These are phyloP conservation scores for Yamadazyma blattariae DNA, from an alignment of 1,139 yeast genomes.

Conservation along the genomic window DNA sequence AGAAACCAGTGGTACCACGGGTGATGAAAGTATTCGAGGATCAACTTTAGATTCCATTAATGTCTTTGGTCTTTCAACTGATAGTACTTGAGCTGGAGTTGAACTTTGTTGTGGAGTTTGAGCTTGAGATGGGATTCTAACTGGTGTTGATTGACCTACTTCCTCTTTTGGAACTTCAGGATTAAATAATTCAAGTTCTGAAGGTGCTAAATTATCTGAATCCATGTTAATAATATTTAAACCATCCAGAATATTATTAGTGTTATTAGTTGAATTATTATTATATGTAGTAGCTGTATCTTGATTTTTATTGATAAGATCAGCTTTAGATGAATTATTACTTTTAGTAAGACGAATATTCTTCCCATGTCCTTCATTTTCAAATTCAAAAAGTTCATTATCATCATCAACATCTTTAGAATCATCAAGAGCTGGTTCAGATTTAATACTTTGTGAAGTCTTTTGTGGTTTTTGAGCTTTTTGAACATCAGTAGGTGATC, in stretches of 20 bases:
- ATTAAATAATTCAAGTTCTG: constrained; percentile 1
- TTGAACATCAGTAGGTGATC: constrained; percentile 11
- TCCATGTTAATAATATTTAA: too few species aligned
- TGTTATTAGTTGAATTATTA: neutral
- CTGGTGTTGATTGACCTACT: neutral
- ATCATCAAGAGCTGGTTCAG: constrained; percentile 11
- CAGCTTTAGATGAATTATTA: constrained; percentile 10
- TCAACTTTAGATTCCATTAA: neutral
- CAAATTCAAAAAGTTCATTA: neutral
- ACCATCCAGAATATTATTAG: neutral
- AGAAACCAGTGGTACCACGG: constrained; percentile 2
- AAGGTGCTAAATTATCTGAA: neutral
- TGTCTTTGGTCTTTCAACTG: neutral
- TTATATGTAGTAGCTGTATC: neutral
- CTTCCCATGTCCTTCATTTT: neutral
- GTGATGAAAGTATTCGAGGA: neutral
- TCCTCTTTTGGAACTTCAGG: neutral
- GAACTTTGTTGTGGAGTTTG: neutral
- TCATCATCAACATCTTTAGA: neutral
- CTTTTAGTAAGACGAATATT: constrained; percentile 12
- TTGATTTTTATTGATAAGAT: neutral
- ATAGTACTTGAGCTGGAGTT: neutral
- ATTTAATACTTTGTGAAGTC: constrained; percentile 15
- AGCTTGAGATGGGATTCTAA: neutral
- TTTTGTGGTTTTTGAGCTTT: constrained; percentile 9